Conservation (phyloP, 208 protist species). For the Crithidia expoeki region DNA sequence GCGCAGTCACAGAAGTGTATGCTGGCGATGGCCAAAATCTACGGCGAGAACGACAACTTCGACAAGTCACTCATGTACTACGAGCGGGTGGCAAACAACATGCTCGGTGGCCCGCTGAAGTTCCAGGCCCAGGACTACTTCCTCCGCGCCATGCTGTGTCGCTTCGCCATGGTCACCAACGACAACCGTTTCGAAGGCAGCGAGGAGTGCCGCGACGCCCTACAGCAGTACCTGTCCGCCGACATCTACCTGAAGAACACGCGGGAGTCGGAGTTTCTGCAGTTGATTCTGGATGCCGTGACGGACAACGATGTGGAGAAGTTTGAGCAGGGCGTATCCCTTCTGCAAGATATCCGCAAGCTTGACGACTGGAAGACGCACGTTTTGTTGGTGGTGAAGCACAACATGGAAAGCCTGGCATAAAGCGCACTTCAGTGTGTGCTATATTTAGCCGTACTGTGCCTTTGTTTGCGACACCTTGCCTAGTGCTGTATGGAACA, state of each 20-base stretch:
- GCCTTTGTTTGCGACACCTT: too few species aligned
- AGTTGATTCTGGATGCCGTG: constrained; percentile 73
- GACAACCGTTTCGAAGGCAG: constrained; percentile 75
- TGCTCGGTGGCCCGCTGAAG: constrained; percentile 80
- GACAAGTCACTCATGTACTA: constrained; percentile 83
- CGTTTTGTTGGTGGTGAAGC: constrained; percentile 78
- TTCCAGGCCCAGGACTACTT: constrained; percentile 90
- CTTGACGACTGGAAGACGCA: constrained; percentile 89
- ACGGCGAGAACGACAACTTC: constrained; percentile 77
- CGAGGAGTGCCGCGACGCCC: constrained; percentile 69
- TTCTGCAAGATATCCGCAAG: constrained; percentile 74
- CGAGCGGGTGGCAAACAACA: constrained; percentile 70
- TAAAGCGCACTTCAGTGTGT: constrained; percentile 30
- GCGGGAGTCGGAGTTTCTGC: constrained; percentile 76
- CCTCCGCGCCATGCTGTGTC: constrained; percentile 82
- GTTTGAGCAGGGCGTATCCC: constrained; percentile 77
- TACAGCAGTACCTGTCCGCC: constrained; percentile 62
- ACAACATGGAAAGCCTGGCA: constrained; percentile 83
- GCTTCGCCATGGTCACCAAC: constrained; percentile 73
- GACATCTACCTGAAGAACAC: constrained; percentile 85
- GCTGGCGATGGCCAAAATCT: constrained; percentile 81
- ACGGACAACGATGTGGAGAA: constrained; percentile 73
- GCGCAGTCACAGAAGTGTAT: constrained; percentile 79
- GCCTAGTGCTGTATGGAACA: too few species aligned
- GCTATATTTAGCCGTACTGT: too few species aligned